Evolutionary conservation across 78 protist genomes (phyloP), one percentile per base, ranked within the genome.

Genomic region (Monocercomonoides exilis): DNA sequence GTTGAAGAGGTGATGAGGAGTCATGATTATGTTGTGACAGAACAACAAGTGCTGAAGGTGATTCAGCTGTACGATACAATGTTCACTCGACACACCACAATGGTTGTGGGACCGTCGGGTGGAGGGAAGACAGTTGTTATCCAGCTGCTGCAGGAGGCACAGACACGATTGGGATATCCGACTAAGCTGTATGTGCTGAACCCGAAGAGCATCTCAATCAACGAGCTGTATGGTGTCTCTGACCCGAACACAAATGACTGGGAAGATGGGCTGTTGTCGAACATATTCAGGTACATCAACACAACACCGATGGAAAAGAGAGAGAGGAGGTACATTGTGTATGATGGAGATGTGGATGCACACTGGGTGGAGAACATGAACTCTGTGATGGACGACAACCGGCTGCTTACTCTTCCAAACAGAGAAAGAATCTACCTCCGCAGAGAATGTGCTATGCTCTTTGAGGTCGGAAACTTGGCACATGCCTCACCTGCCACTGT

Each of bases 401-500:
- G 92, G 90, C 80, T 94, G 63, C 94, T 96, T 41, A 94, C 96
- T 35, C 91, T 96, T n/a, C 93, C 98, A 33, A 96, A 96, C 77
- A 92, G 95, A 32, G 98, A 96, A 44, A 91, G 96, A 29, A 96
- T 96, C 84, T 70, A 91, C 35, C 92, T 96, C 42, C 87, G 87
- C 46, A 1, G 36, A 34, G 89, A 88, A 38, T 89, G 93, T 85
- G 21, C 77, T 41, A 43, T 96, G 80, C 91, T 96, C 77, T 92
- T 93, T 77, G 98, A 96, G 79, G 97, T 95, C 43, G 92, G 88
- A 41, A 91, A 94, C 82, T 91, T 96, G 77, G 88, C 87, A 82
- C 94, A 92, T 45, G 98, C 98, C 4, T 93, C 96, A 11, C 98
- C 98, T 0, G 98, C 98, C 38, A 96, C 98, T 36, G 91, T 96